Evolutionary conservation across 805 yeast species (phyloP).

Genomic region (Ogataea naganishii): DNA sequence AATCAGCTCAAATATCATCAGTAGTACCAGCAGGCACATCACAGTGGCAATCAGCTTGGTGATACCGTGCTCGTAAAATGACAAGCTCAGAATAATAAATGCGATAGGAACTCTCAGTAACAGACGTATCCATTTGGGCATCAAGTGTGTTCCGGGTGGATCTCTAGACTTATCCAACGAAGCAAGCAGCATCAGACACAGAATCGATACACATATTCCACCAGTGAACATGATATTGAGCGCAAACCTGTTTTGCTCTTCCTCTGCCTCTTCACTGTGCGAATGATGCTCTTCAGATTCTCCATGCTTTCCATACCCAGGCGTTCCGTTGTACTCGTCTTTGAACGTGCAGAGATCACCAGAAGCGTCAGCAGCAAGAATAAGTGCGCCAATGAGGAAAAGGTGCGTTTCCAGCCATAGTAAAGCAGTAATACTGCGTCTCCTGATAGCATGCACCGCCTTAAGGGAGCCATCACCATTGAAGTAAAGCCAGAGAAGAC

Average conservation of each 20-base stretch:
- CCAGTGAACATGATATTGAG: conserved; percentile 43
- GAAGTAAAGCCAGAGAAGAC: conserved; percentile 44
- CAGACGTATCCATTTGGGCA: conserved; percentile 30
- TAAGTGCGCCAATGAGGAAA: conserved; percentile 41
- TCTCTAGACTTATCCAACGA: conserved; percentile 37
- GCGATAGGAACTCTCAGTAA: conserved; percentile 33
- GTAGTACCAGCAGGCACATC: conserved; percentile 3
- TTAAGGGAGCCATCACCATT: conserved; percentile 40
- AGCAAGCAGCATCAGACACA: conserved; percentile 31
- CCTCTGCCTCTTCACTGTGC: conserved; percentile 23
- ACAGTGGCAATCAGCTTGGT: conserved; percentile 7
- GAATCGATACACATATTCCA: conserved; percentile 38
- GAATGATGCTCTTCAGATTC: not conserved
- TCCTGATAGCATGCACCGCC: conserved; percentile 48
- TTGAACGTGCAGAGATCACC: conserved; percentile 34
- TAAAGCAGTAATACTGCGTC: conserved; percentile 36
- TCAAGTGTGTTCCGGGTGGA: conserved; percentile 19
- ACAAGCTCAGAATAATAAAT: conserved; percentile 3
- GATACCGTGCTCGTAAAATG: conserved; percentile 22
- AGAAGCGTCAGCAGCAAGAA: conserved; percentile 53
- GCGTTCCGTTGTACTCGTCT: conserved; percentile 7
- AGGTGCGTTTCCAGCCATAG: conserved; percentile 39
- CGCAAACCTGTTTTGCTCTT: conserved; percentile 28
- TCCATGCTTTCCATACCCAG: not conserved
- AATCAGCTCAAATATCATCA: conserved; percentile 7